Percentiles rank a stretch among this genome's conserved stretches.
Evolutionary conservation across 192 early-diverging fungal genomes (phyloP).

Genomic region (Helicostylum pulchrum): DNA sequence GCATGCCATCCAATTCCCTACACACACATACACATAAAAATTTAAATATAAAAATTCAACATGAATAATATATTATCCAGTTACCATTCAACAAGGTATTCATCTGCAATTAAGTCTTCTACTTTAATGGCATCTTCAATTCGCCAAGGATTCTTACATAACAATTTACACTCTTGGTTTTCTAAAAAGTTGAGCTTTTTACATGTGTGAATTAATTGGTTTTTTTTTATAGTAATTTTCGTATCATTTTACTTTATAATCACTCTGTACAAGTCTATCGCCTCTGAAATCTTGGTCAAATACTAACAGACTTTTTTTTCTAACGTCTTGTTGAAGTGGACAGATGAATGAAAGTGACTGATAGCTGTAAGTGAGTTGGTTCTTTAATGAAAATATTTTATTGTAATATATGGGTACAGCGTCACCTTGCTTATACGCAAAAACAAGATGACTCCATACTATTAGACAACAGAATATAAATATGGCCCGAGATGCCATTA

Average conservation of each 20-base stretch:
- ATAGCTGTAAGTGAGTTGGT: constrained; percentile 63
- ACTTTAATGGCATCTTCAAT: constrained; percentile 30
- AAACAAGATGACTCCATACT: neutral
- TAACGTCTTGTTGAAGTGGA: constrained; percentile 28
- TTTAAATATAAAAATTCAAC: neutral
- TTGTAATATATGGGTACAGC: constrained; percentile 60
- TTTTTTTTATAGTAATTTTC: neutral
- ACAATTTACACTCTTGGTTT: constrained; percentile 14
- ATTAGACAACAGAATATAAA: neutral
- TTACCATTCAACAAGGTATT: constrained; percentile 38
- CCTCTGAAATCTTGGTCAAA: constrained; percentile 70
- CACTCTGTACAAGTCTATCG: constrained; percentile 55
- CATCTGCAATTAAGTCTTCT: constrained; percentile 26
- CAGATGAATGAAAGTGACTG: constrained; percentile 65
- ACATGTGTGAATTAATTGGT: neutral
- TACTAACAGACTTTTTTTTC: constrained; percentile 37
- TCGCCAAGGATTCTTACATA: constrained; percentile 23
- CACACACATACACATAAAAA: neutral
- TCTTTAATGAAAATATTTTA: constrained; percentile 67
- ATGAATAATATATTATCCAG: neutral
- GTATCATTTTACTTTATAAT: constrained; percentile 22
- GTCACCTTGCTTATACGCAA: constrained; percentile 39
- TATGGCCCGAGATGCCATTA: too few relatives aligned
- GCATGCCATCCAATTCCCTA: constrained; percentile 32
- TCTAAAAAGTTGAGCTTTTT: constrained; percentile 20